Evolutionary conservation across 495 filamentous ascomycete genomes (phyloP), one percentile per base, ranked within the genome.

Genomic region (Chaetomidium leptoderma): DNA sequence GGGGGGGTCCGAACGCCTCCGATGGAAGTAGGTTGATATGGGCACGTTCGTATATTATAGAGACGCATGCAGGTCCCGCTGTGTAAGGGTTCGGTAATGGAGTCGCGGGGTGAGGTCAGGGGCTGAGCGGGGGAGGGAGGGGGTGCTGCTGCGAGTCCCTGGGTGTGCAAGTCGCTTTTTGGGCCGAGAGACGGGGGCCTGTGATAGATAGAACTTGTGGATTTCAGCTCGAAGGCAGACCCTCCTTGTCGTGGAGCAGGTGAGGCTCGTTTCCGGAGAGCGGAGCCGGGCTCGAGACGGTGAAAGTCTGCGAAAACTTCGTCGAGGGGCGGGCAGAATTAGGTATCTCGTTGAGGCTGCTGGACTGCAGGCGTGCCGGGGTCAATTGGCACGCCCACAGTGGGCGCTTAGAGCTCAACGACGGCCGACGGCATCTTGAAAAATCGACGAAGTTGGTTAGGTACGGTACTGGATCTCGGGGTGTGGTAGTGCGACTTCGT

Each of bases 351-450:
- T 78, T 83, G 88, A 78, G 70, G 87, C 89, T 91, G 89, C 83
- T 86, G 85, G 86, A 83, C 83, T 82, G 80, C 81, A 78, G 72
- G 78, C 78, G 76, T 67, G 72, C 66, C 72, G 62, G 59, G 67
- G 45, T 54, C 66, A 66, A 53, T 45, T 59, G 70, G 72, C 78
- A 79, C 68, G 76, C 79, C 86, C 85, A 84, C 86, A 92, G 90
- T 84, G 86, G 83, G 81, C 77, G 78, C 89, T 91, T 89, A 95
- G 87, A 95, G 89, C 88, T 87, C 88, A 90, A 84, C 88, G 88
- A 90, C 82, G 76, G 87, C 87, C 87, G 88, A 82, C 75, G 86
- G 87, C 85, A 85, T 86, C 77, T 79, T 83, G 70, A 62, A 46
- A 65, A 78, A 79, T 90, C 84, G 89, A 95, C 90, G 84, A 87